phyloP scores from a whole-genome alignment of 805 yeast species.

The Saturnispora ahearnii region DNA sequence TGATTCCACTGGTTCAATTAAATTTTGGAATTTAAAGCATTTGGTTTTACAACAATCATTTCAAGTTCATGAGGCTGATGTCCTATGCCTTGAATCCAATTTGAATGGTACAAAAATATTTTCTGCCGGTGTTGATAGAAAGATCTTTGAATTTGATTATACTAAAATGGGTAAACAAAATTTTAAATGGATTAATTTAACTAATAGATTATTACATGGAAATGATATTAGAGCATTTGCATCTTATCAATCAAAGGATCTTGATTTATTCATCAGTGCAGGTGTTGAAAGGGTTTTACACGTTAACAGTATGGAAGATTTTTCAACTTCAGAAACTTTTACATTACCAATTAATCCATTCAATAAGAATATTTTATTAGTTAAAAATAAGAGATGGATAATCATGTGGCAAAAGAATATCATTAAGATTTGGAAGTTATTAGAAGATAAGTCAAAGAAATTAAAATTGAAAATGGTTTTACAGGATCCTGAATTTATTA shows the following conservation, averaged over 20 bases:
- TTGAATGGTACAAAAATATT: conserved; percentile 55
- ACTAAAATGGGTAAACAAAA: conserved; percentile 31
- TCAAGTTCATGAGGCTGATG: conserved; percentile 85
- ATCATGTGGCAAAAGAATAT: conserved; percentile 76
- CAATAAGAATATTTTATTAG: conserved; percentile 27
- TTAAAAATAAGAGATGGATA: conserved; percentile 41
- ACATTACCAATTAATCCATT: conserved; percentile 48
- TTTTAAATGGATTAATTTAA: conserved; percentile 65
- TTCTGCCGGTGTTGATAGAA: conserved; percentile 90
- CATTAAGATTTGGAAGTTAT: conserved; percentile 70
- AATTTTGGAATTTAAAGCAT: conserved; percentile 82
- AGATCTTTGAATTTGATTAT: conserved; percentile 63
- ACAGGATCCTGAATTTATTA: conserved; percentile 72
- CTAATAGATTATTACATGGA: conserved; percentile 74
- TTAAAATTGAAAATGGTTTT: conserved; percentile 57
- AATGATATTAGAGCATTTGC: conserved; percentile 77
- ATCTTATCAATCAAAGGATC: conserved; percentile 57
- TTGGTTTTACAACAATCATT: conserved; percentile 75
- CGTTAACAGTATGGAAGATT: conserved; percentile 55
- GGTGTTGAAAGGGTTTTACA: conserved; percentile 72
- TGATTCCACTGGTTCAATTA: conserved; percentile 90
- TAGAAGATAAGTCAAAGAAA: conserved; percentile 34
- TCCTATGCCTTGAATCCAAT: conserved; percentile 61
- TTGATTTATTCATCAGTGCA: conserved; percentile 66
- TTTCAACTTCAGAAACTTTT: conserved; percentile 61